Evolutionary conservation across 2,329 filamentous ascomycete species (phyloP).

Genomic region (Claviceps sp.): DNA sequence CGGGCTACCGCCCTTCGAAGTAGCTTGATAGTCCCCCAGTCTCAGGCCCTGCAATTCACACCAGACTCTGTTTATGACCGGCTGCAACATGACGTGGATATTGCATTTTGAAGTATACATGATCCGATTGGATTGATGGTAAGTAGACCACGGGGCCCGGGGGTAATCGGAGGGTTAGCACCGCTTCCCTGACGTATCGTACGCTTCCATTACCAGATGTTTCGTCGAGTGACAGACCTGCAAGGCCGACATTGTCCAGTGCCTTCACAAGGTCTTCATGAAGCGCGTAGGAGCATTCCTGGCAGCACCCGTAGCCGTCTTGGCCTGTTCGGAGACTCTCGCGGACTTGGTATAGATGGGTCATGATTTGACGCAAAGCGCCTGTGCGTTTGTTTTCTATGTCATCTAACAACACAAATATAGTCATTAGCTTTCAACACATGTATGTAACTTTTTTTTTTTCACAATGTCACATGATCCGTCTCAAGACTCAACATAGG

Average conservation of each 20-base stretch:
- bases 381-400: background rate
- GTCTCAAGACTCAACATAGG: too few relatives aligned
- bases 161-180: background rate
- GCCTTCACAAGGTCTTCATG: background rate
- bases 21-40: background rate
- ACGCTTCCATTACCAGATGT: background rate
- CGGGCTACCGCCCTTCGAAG: too few relatives aligned
- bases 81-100: background rate
- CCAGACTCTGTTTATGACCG: background rate
- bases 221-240: background rate
- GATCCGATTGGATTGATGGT: background rate
- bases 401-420: background rate
- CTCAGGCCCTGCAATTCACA: rapidly evolving
- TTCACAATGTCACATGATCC: too few relatives aligned
- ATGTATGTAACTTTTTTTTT: background rate
- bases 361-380: background rate
- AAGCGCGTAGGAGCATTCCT: background rate
- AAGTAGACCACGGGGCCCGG: too few relatives aligned
- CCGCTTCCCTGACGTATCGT: background rate
- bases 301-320: background rate
- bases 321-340: background rate
- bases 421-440: background rate
- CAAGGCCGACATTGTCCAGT: background rate
- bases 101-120: background rate
- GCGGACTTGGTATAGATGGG: background rate